These are phyloP conservation scores for Mycena metata DNA, from an alignment of 768 basidiomycete species.

Conservation along the genomic window DNA sequence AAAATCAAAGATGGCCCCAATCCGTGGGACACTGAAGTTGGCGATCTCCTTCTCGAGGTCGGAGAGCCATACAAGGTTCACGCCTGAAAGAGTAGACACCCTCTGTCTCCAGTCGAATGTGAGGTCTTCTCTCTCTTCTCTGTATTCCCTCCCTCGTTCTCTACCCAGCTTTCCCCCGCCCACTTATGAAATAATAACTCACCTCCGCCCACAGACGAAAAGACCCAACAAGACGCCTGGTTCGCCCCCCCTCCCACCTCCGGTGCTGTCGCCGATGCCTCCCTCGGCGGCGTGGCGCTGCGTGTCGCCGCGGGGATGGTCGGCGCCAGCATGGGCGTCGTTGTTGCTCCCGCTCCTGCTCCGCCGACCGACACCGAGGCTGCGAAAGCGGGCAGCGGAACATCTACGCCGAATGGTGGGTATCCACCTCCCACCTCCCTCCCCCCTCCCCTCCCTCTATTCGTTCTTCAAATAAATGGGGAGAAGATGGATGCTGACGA, in stretches of 20 bases:
- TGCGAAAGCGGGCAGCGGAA: neutral
- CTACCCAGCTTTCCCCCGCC: no score
- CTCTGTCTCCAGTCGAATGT: no score
- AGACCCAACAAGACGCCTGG: slow-evolving; percentile 78
- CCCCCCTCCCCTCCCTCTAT: neutral
- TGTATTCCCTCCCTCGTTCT: no score
- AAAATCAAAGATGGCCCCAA: no score
- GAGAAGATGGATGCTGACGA: no score
- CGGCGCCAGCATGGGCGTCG: slow-evolving; percentile 2
- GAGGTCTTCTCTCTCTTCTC: no score
- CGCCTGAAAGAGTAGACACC: no score
- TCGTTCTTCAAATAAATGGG: neutral
- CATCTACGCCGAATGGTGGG: neutral
- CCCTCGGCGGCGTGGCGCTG: slow-evolving; percentile 66
- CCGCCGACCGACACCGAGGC: neutral
- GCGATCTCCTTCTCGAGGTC: no score
- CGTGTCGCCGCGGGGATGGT: slow-evolving; percentile 44
- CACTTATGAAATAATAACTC: no score
- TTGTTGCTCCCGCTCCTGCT: neutral
- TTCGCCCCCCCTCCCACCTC: slow-evolving; percentile 76
- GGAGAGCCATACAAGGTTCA: no score
- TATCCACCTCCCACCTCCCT: no score
- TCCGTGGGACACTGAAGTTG: no score
- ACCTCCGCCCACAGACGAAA: slow-evolving; percentile 61
- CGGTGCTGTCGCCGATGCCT: slow-evolving; percentile 78